Conservation (phyloP, 805 yeast genomes). For the Candida nitratophila region DNA sequence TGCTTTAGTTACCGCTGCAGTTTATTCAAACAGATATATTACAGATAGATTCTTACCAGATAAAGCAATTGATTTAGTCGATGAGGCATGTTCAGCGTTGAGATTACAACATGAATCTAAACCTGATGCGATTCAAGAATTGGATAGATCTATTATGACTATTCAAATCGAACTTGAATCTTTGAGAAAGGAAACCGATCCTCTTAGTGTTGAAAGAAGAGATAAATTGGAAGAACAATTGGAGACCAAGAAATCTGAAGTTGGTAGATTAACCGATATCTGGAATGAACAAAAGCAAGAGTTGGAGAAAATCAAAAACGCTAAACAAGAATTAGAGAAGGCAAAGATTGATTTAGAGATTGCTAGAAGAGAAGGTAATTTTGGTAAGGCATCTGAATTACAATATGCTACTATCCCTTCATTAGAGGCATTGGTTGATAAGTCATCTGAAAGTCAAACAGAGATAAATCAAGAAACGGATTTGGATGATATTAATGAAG, state of each 20-base stretch:
- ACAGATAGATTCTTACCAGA: conserved; percentile 91
- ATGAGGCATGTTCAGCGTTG: conserved; percentile 94
- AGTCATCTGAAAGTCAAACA: conserved; percentile 26
- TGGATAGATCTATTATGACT: conserved; percentile 87
- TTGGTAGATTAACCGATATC: conserved; percentile 61
- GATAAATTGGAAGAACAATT: conserved; percentile 67
- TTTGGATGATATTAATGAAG: conserved; percentile 23
- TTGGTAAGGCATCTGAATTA: conserved; percentile 81
- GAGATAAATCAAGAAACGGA: conserved; percentile 3
- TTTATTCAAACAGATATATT: conserved; percentile 81
- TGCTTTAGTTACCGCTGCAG: conserved; percentile 91
- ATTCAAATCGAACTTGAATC: conserved; percentile 94
- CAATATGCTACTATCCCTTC: conserved; percentile 85
- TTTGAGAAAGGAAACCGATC: conserved; percentile 85
- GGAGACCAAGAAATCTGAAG: conserved; percentile 53
- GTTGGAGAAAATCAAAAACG: conserved; percentile 69
- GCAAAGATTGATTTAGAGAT: conserved; percentile 80
- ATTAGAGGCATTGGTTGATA: conserved; percentile 53
- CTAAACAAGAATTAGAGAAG: conserved; percentile 77
- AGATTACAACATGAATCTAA: conserved; percentile 94
- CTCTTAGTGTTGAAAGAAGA: conserved; percentile 71
- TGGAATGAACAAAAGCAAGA: conserved; percentile 83
- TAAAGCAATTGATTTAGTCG: conserved; percentile 93
- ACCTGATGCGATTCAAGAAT: conserved; percentile 86
- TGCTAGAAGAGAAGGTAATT: conserved; percentile 78